Base-by-base conservation (phyloP, 2,329 filamentous ascomycete species). In the Neofusicoccum umdonicola region DNA sequence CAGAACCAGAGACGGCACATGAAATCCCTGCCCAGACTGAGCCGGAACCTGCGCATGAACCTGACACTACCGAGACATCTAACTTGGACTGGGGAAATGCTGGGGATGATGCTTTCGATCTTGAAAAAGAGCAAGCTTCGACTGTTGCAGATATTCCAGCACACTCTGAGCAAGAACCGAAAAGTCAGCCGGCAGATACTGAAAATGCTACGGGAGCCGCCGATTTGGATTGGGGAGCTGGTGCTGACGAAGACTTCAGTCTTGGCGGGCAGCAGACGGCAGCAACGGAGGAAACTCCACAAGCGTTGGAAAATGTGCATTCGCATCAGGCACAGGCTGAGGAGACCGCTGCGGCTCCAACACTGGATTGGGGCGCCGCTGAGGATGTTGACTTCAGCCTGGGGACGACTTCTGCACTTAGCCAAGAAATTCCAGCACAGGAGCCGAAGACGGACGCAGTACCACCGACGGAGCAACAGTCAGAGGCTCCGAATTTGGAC, bases 11-110 rank as follows among this genome's bases (percentile, higher is more conserved):
- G 19, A 27, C 15, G 2, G 7, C 12, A 13, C 6, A 13, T 0
- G 50, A 15, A 12, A n/a, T 54, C 6, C 17, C 7, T 17, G 42
- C 31, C 12, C 41, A 39, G 12, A 12, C 13, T 15, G 56, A 60
- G n/a, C 9, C 11, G 12, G 17, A n/a, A 2, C 4, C 63, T 41
- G 41, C 31, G 45, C 27, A 54, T 15, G 41, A 4, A 9, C 5
- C 13, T 27, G 44, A 48, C 9, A 22, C 52, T 19, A 19, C n/a
- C 2, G 9, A 45, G 15, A 2, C 15, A 8, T 9, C 73, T 8
- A 69, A 71, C 1, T 66, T 74, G 17, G 75, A 77, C 51, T 78
- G 76, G 75, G 76, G 75, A 50, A 71, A 69, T 63, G 67, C 68
- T 6, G 74, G 70, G 19, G 73, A 72, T n/a, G 68, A 72, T 52